These are phyloP conservation scores for Nemania sp. DNA, from an alignment of 2,329 filamentous ascomycete species.

Conservation along the genomic window DNA sequence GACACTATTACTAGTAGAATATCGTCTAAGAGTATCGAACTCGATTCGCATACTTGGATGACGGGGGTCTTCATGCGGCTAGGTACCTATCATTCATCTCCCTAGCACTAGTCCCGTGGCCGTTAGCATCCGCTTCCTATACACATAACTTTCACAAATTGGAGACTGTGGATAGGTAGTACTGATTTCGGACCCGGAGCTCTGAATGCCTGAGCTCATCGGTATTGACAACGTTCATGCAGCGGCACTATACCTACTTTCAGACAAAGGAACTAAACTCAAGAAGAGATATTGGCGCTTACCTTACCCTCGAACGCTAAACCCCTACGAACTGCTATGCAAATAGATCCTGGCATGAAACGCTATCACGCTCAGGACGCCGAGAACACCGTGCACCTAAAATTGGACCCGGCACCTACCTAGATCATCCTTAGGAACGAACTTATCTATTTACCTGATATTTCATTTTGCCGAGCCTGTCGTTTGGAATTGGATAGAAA, in stretches of 20 bases:
- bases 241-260: slow-evolving; percentile 9
- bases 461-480: neutral
- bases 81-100: too few species aligned
- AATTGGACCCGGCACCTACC: neutral
- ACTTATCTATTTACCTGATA: neutral
- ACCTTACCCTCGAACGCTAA: neutral
- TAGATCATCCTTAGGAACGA: neutral
- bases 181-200: neutral
- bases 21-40: neutral
- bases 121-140: too few species aligned
- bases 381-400: neutral
- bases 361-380: neutral
- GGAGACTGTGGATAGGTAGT: too few species aligned
- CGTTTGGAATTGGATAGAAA: neutral
- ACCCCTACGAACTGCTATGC: neutral
- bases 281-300: neutral
- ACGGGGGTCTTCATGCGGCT: too few species aligned
- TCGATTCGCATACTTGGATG: neutral
- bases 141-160: too few species aligned
- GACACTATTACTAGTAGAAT: neutral
- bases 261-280: neutral
- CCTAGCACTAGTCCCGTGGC: too few species aligned
- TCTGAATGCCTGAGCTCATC: neutral
- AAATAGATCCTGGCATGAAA: slow-evolving; percentile 1
- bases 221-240: neutral